These are phyloP conservation scores for Metschnikowia vanudenii DNA, from an alignment of 805 yeast species.

Conservation along the genomic window DNA sequence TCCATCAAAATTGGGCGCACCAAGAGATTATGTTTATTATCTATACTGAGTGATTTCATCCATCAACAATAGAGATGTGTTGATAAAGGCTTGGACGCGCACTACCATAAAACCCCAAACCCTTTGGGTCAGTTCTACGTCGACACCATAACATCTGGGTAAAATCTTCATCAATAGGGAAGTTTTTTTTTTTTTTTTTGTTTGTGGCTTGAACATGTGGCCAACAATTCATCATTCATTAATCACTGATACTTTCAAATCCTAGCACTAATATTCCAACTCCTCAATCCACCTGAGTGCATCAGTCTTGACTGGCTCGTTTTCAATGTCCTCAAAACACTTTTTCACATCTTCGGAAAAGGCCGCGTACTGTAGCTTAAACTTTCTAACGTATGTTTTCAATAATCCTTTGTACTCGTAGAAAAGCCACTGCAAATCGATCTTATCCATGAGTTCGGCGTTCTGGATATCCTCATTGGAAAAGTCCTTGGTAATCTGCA, in stretches of 20 bases:
- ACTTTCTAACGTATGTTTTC: conserved; percentile 38
- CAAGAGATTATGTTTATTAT: too few species aligned
- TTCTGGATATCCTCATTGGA: conserved; percentile 27
- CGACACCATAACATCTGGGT: too few species aligned
- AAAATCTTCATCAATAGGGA: too few species aligned
- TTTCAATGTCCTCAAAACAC: conserved; percentile 13
- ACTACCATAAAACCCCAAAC: too few species aligned
- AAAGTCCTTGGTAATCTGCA: conserved; percentile 29
- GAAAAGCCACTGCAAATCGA: conserved; percentile 42
- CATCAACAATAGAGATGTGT: too few species aligned
- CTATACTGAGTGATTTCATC: too few species aligned
- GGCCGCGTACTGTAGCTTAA: conserved; percentile 14
- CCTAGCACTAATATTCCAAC: conserved; percentile 13
- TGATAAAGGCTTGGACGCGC: too few species aligned
- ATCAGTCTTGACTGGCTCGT: conserved; percentile 18
- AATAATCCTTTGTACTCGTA: conserved; percentile 43
- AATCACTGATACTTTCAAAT: not conserved
- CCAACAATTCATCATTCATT: not conserved
- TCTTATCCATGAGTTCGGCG: conserved; percentile 22
- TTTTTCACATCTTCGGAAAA: conserved; percentile 17
- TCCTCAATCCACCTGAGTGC: conserved; percentile 19
- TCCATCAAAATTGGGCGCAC: too few species aligned
- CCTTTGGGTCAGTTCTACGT: too few species aligned
- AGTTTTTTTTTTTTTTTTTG: not conserved
- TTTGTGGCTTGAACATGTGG: not conserved